These are phyloP conservation scores for Malassezia obtusa DNA, from an alignment of 1,284 basidiomycete genomes.

Conservation along the genomic window DNA sequence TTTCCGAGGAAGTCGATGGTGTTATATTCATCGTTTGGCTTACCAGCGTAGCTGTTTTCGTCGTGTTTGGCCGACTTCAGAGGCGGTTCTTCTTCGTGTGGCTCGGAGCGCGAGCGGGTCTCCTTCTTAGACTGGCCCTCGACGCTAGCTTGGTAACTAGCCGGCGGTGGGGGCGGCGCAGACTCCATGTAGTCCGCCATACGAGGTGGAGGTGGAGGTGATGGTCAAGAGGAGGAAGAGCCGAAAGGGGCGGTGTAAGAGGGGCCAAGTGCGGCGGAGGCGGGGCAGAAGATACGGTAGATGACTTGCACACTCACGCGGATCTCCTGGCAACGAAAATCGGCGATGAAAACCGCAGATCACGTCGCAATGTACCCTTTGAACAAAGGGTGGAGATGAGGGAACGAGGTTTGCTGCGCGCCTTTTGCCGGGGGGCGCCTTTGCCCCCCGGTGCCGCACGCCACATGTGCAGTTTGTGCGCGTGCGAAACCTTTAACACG, in stretches of 20 bases:
- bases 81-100: conserved; percentile 8
- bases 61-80: conserved; percentile 11
- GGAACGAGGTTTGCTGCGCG: conserved; percentile 1
- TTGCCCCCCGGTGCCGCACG: no score
- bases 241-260: no score
- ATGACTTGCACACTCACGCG: not conserved
- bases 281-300: not conserved
- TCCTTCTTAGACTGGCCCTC: not conserved
- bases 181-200: conserved; percentile 8
- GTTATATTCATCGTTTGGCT: conserved; percentile 8
- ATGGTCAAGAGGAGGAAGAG: not conserved
- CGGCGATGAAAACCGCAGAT: no score
- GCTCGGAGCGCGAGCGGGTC: conserved; percentile 3
- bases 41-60: conserved; percentile 6
- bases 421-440: not conserved
- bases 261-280: no score
- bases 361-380: not conserved
- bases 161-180: conserved; percentile 1
- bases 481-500: not conserved
- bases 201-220: conserved; percentile 9
- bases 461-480: not conserved
- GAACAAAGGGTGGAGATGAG: conserved; percentile 5
- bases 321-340: no score
- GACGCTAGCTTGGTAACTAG: conserved; percentile 2
- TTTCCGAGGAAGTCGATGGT: conserved; percentile 19